Evolutionary conservation across 805 yeast species (phyloP).

Genomic region (Cyberlindnera mrakii): DNA sequence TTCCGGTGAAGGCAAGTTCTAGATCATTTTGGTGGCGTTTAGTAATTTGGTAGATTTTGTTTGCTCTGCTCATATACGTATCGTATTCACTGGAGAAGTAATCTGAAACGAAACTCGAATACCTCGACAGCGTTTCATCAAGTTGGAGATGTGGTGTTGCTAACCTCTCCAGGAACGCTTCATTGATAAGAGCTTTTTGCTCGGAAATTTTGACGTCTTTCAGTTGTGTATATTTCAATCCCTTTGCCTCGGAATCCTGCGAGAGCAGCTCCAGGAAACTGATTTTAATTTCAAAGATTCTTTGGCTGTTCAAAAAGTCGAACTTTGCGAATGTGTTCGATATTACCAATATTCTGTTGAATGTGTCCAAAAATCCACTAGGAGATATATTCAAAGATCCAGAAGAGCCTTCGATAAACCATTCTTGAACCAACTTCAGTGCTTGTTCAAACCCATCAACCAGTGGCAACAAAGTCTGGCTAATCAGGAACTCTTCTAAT

Average conservation of each 20-base stretch:
- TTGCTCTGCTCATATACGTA: constrained; percentile 31
- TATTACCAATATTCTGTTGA: neutral
- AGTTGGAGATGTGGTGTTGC: constrained; percentile 34
- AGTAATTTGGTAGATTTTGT: constrained; percentile 27
- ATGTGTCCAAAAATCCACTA: neutral
- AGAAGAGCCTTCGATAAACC: no score
- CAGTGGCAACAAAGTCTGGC: no score
- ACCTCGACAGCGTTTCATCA: constrained; percentile 33
- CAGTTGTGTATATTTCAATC: neutral
- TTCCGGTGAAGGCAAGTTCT: constrained; percentile 31
- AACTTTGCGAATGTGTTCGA: neutral
- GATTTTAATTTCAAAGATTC: neutral
- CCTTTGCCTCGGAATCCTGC: no score
- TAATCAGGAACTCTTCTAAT: no score
- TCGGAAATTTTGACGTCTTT: neutral
- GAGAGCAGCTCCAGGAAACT: neutral
- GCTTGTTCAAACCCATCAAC: no score
- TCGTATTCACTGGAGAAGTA: constrained; percentile 28
- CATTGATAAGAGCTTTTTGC: neutral
- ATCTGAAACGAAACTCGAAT: constrained; percentile 35
- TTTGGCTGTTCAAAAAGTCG: neutral
- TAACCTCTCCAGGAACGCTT: constrained; percentile 24
- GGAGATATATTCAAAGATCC: no score
- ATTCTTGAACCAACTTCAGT: no score
- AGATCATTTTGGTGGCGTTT: constrained; percentile 24